Evolutionary conservation across 2,329 filamentous ascomycete genomes (phyloP).

Genomic region (Lanzia echinophila): DNA sequence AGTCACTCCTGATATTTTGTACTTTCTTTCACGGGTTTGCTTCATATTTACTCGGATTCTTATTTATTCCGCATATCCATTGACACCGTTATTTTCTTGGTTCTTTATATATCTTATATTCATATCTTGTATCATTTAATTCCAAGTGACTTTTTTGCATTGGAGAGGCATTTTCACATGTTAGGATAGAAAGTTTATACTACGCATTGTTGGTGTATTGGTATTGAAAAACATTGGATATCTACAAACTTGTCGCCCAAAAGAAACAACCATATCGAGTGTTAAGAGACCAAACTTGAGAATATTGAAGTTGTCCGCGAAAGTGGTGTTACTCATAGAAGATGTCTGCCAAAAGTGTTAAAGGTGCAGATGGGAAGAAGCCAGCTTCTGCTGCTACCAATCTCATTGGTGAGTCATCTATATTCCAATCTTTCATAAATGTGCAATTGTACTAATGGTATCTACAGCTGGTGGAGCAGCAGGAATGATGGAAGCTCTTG

Average conservation of each 20-base stretch:
- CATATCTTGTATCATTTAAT: not conserved
- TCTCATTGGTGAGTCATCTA: conserved; percentile 62
- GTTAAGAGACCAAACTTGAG: not conserved
- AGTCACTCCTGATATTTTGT: not conserved
- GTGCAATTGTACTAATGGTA: conserved; percentile 15
- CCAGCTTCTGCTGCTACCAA: conserved; percentile 83
- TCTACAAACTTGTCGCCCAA: not conserved
- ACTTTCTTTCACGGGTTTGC: too few relatives aligned
- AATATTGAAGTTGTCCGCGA: not conserved
- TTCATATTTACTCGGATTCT: not conserved
- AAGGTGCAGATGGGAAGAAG: conserved; percentile 57
- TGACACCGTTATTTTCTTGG: not conserved
- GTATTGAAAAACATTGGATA: not conserved
- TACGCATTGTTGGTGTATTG: not conserved
- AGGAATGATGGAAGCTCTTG: conserved; percentile 98
- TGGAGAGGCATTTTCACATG: conserved; percentile 1
- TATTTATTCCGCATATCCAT: too few relatives aligned
- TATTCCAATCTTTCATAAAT: not conserved
- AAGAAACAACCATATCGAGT: not conserved
- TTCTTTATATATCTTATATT: not conserved
- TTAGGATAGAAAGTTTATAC: not conserved
- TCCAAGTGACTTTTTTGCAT: not conserved
- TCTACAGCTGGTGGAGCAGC: conserved; percentile 81
- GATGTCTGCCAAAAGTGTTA: conserved; percentile 55
- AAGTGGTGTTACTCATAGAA: conserved; percentile 3